Percentiles rank a stretch among this genome's conserved stretches.
These are phyloP conservation scores for Candida ipomoeae DNA, from an alignment of 805 yeast genomes.

Conservation along the genomic window DNA sequence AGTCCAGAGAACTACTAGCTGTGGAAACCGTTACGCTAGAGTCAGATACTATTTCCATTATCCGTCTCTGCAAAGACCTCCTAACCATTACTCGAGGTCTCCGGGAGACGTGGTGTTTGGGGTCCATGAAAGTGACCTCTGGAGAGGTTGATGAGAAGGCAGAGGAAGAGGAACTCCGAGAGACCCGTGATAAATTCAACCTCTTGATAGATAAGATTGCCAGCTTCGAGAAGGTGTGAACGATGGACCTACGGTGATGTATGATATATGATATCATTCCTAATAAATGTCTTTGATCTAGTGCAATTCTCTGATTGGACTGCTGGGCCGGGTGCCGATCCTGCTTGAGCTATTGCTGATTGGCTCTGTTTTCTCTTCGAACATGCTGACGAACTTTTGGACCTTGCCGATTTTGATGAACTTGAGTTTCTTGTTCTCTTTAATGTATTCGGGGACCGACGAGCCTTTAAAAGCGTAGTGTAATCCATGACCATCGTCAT, in stretches of 20 bases:
- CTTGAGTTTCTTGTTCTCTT: slow-evolving; percentile 40
- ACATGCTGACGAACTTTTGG: slow-evolving; percentile 41
- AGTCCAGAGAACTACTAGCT: slow-evolving; percentile 40
- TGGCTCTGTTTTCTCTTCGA: slow-evolving; percentile 31
- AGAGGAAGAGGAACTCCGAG: slow-evolving; percentile 21
- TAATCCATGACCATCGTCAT: slow-evolving; percentile 27
- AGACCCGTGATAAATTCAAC: slow-evolving; percentile 29
- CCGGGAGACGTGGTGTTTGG: slow-evolving; percentile 56
- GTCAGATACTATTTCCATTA: slow-evolving; percentile 47
- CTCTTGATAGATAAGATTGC: slow-evolving; percentile 15
- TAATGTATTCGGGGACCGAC: slow-evolving; percentile 31
- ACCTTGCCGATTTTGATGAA: slow-evolving; percentile 45
- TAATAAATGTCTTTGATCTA: background rate
- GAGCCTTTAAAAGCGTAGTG: slow-evolving; percentile 29
- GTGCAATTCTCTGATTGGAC: slow-evolving; percentile 9
- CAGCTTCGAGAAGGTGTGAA: slow-evolving; percentile 7
- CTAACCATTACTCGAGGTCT: slow-evolving; percentile 45
- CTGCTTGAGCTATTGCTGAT: slow-evolving; percentile 13
- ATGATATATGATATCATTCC: background rate
- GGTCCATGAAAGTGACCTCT: slow-evolving; percentile 41
- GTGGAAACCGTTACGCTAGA: slow-evolving; percentile 57
- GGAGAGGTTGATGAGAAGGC: slow-evolving; percentile 13
- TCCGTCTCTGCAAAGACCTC: slow-evolving; percentile 51
- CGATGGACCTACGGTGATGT: background rate
- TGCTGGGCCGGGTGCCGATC: slow-evolving; percentile 14